These are phyloP conservation scores for Eleusine coracana DNA, from an alignment of 176 grass and related monocot species.

Conservation along the genomic window DNA sequence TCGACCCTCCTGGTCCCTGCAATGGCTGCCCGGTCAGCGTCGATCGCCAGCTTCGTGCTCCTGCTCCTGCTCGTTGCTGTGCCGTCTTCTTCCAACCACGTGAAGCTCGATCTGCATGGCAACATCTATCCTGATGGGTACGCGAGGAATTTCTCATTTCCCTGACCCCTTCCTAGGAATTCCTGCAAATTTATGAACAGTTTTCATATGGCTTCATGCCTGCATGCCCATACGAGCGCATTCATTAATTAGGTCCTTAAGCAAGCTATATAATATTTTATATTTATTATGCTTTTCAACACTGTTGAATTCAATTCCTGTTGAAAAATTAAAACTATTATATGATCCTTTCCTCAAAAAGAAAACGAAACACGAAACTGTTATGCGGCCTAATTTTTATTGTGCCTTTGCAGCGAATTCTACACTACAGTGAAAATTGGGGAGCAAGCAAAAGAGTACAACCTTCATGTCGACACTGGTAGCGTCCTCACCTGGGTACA, in stretches of 20 bases:
- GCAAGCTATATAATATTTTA: background rate
- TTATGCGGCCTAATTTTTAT: background rate
- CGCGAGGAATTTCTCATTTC: background rate
- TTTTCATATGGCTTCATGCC: too few species aligned
- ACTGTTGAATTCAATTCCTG: background rate
- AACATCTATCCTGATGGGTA: background rate
- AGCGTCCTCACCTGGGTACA: background rate
- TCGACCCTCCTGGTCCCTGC: background rate
- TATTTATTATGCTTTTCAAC: too few species aligned
- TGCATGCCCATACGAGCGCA: background rate
- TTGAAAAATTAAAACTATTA: background rate
- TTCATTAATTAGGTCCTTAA: background rate
- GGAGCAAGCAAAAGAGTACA: background rate
- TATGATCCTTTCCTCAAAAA: too few species aligned
- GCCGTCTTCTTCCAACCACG: background rate
- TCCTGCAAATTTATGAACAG: background rate
- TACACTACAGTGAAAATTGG: background rate
- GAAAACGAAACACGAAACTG: background rate
- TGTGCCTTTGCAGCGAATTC: background rate
- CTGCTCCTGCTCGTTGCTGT: background rate
- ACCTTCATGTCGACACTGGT: background rate
- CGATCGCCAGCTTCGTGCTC: background rate
- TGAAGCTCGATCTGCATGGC: background rate
- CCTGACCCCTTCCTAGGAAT: background rate
- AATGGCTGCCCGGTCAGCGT: background rate